Evolutionary conservation across 176 grass and related monocot species (phyloP).

Genomic region (Alopecurus myosuroides): DNA sequence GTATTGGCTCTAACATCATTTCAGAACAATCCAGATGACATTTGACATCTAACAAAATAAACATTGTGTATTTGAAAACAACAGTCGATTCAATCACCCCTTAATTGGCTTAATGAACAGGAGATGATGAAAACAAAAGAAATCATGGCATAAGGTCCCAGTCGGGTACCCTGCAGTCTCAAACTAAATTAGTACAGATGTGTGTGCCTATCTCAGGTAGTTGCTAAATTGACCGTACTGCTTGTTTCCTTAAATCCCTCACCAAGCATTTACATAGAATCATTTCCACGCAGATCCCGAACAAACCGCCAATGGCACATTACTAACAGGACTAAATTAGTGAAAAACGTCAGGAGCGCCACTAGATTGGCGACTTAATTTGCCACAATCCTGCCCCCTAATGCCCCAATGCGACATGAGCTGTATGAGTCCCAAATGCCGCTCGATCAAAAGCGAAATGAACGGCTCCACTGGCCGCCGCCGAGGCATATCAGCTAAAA

Average conservation of each 20-base stretch:
- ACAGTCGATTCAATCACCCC: background rate
- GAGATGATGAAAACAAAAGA: background rate
- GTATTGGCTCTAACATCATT: background rate
- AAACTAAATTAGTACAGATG: slow-evolving; percentile 1
- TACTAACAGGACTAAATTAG: background rate
- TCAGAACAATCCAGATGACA: background rate
- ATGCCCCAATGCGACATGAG: slow-evolving; percentile 3
- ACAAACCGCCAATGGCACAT: slow-evolving; percentile 23
- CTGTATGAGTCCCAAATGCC: slow-evolving; percentile 22
- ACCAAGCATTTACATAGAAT: background rate
- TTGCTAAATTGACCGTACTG: background rate
- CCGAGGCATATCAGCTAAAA: slow-evolving; percentile 12
- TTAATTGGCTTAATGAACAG: background rate
- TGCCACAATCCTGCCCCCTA: background rate
- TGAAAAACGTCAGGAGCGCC: background rate
- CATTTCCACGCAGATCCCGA: background rate
- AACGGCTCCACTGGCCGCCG: background rate
- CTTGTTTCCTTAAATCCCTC: background rate
- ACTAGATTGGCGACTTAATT: slow-evolving; percentile 13
- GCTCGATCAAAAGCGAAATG: slow-evolving; percentile 10
- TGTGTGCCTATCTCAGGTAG: background rate
- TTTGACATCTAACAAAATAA: slow-evolving; percentile 8
- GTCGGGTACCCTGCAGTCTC: background rate
- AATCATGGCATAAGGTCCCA: background rate
- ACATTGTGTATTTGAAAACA: background rate